Conservation (phyloP, 192 early-diverging fungal species). For the Gamsiella multidivaricata region DNA sequence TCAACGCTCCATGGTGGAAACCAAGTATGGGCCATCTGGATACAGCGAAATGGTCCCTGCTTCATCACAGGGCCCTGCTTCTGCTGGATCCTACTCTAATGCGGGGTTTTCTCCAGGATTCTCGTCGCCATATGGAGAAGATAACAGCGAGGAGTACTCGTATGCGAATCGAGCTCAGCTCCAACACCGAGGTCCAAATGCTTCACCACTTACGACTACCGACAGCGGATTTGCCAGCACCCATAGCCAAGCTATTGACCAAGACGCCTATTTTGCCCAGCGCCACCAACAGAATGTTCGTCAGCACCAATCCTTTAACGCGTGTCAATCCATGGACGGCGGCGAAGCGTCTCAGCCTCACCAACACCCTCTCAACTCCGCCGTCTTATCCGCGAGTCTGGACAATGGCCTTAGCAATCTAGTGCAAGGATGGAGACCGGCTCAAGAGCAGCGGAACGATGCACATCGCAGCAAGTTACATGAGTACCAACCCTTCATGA, state of each 20-base stretch:
- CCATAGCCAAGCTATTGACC: conserved; percentile 23
- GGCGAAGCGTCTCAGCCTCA: background rate
- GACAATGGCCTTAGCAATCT: background rate
- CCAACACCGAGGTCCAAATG: conserved; percentile 8
- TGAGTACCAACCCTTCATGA: conserved; percentile 11
- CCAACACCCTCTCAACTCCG: background rate
- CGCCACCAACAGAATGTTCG: background rate
- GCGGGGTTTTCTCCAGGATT: background rate
- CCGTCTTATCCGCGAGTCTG: background rate
- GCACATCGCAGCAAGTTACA: conserved; percentile 16
- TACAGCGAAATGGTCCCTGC: conserved; percentile 2
- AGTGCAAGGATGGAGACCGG: background rate
- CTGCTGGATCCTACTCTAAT: conserved; percentile 1
- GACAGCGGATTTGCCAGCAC: conserved; percentile 25
- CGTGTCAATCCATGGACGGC: background rate
- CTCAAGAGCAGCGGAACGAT: conserved; percentile 18
- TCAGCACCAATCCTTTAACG: conserved; percentile 6
- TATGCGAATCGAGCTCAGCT: conserved; percentile 1
- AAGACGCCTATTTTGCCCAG: conserved; percentile 36
- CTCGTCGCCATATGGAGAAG: background rate
- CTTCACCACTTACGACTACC: background rate
- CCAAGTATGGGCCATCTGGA: background rate
- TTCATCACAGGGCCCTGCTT: conserved; percentile 3
- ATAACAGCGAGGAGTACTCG: background rate
- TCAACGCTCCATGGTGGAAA: conserved; percentile 3